These are phyloP conservation scores for Pecoramyces ruminantium DNA, from an alignment of 192 early-diverging fungal species.

Conservation along the genomic window DNA sequence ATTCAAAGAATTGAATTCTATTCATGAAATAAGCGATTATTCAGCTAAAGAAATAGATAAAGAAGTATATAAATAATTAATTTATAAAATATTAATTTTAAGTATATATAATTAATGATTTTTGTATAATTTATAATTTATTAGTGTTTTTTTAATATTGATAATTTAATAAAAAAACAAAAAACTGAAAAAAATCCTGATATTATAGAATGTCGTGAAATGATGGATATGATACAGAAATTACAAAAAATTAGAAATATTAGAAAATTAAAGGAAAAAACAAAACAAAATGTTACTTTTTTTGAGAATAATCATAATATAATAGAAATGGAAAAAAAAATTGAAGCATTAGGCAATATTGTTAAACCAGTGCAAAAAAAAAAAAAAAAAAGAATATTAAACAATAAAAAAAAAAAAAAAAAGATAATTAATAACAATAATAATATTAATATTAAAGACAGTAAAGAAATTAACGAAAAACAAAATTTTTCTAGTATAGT, in stretches of 20 bases:
- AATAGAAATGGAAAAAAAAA: background rate
- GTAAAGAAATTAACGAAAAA: too few relatives aligned
- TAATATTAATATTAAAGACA: background rate
- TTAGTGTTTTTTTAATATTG: background rate
- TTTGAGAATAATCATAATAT: background rate
- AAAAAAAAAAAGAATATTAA: too few relatives aligned
- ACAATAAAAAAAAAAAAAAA: background rate
- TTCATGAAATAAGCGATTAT: too few relatives aligned
- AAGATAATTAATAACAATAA: background rate
- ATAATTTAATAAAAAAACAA: background rate
- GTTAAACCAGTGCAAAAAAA: too few relatives aligned
- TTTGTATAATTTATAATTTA: too few relatives aligned
- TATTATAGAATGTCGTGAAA: background rate
- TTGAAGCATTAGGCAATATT: background rate
- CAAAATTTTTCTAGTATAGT: too few relatives aligned
- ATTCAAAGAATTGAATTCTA: too few relatives aligned
- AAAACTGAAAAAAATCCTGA: background rate
- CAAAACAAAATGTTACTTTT: background rate
- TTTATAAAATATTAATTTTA: too few relatives aligned
- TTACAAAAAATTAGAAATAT: background rate
- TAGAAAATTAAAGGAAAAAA: background rate
- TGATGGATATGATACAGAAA: background rate
- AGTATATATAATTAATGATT: too few relatives aligned
- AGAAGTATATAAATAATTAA: too few relatives aligned
- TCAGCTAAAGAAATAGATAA: too few relatives aligned